These are phyloP conservation scores for Acanthamoeba lenticulata DNA, from an alignment of 208 protist genomes.

Conservation along the genomic window DNA sequence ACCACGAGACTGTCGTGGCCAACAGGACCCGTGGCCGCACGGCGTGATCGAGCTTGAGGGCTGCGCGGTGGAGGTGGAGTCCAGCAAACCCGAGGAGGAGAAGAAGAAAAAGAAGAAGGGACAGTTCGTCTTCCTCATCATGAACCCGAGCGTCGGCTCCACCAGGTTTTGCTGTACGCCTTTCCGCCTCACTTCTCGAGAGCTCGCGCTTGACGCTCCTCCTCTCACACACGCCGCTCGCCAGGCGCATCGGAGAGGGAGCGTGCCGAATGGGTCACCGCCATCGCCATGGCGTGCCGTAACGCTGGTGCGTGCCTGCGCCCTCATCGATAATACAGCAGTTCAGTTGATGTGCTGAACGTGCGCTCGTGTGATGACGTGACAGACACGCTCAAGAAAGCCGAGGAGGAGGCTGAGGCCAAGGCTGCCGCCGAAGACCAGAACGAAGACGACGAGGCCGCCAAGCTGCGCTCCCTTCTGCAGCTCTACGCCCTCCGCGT, in stretches of 20 bases:
- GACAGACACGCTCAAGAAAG: background rate
- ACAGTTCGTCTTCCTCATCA: conserved; percentile 42
- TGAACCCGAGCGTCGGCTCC: conserved; percentile 1
- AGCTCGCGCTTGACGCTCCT: background rate
- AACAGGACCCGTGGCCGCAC: conserved; percentile 18
- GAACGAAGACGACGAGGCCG: conserved; percentile 2
- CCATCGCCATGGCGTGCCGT: background rate
- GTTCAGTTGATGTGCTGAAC: too few relatives aligned
- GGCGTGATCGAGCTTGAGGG: conserved; percentile 34
- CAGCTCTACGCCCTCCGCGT: conserved; percentile 20
- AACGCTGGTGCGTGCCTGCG: background rate
- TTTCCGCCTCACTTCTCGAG: background rate
- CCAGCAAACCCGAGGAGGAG: background rate
- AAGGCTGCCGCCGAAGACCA: conserved; percentile 9
- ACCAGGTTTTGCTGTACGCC: background rate
- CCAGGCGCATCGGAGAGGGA: background rate
- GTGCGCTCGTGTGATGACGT: background rate
- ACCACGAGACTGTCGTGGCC: background rate
- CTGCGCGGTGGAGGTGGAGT: conserved; percentile 4
- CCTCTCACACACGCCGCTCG: too few relatives aligned
- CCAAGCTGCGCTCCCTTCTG: conserved; percentile 15
- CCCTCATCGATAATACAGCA: too few relatives aligned
- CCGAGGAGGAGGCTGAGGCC: conserved; percentile 11
- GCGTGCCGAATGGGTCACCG: conserved; percentile 12
- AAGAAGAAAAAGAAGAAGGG: conserved; percentile 50